Conservation (phyloP, 495 filamentous ascomycete species). For the Lasiosphaeria hispida region DNA sequence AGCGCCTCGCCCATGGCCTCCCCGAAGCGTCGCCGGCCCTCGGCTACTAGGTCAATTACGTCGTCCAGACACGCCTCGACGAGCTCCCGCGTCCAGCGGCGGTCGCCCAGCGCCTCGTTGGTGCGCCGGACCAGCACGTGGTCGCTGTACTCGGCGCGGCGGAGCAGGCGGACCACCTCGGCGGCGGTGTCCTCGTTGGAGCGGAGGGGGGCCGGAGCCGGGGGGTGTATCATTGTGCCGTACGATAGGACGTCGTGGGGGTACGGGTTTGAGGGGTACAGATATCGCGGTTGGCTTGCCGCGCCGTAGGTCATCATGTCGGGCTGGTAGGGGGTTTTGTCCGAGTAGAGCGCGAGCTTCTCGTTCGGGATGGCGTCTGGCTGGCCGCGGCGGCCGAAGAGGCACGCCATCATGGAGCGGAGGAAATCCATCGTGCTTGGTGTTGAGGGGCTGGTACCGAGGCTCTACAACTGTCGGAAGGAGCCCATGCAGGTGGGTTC, state of each 20-base stretch:
- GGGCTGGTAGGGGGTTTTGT: slow-evolving; percentile 15
- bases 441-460: too few relatives aligned
- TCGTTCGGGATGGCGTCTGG: too few relatives aligned
- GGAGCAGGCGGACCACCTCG: slow-evolving; percentile 16
- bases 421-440: slow-evolving; percentile 14
- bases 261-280: slow-evolving; percentile 14
- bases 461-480: too few relatives aligned
- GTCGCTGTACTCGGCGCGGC: slow-evolving; percentile 17
- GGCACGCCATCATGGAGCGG: slow-evolving; percentile 19
- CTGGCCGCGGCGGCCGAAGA: slow-evolving; percentile 9
- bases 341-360: not conserved
- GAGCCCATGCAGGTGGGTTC: too few relatives aligned
- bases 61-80: slow-evolving; percentile 22
- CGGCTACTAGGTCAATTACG: slow-evolving; percentile 22
- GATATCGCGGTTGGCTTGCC: not conserved
- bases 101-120: slow-evolving; percentile 3
- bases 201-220: not conserved
- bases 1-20: slow-evolving; percentile 21
- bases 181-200: slow-evolving; percentile 11
- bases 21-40: slow-evolving; percentile 16
- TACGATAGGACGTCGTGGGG: slow-evolving; percentile 2
- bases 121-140: slow-evolving; percentile 16
- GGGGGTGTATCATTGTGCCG: not conserved
- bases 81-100: slow-evolving; percentile 17
- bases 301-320: not conserved